Evolutionary conservation across 2,329 filamentous ascomycete genomes (phyloP).

Genomic region (Mariannaea sp.): DNA sequence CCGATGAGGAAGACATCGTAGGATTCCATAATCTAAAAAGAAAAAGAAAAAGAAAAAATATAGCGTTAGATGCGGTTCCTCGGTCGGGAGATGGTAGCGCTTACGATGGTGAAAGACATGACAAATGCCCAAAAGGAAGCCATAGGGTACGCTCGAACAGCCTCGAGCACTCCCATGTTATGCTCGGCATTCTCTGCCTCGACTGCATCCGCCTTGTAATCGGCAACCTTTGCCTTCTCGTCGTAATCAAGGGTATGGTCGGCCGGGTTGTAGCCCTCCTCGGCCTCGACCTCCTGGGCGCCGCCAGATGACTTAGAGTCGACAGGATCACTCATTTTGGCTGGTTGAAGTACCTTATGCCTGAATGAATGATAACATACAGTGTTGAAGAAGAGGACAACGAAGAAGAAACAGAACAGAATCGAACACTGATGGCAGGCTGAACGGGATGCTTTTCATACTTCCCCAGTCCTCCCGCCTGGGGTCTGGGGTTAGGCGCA

Average conservation of each 20-base stretch:
- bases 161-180: constrained; percentile 46
- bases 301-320: constrained; percentile 22
- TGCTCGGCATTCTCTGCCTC: constrained; percentile 50
- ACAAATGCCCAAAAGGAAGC: constrained; percentile 53
- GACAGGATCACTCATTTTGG: constrained; percentile 26
- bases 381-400: no score
- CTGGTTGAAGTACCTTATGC: constrained; percentile 12
- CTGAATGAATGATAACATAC: constrained; percentile 16
- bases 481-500: no score
- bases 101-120: constrained; percentile 57
- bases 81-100: constrained; percentile 20
- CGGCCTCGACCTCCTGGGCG: constrained; percentile 21
- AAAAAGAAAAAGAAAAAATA: no score
- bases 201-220: constrained; percentile 32
- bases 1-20: constrained; percentile 55
- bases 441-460: no score
- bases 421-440: no score
- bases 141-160: constrained; percentile 48
- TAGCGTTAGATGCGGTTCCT: constrained; percentile 11
- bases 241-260: constrained; percentile 31
- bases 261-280: constrained; percentile 9
- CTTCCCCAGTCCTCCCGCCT: no score
- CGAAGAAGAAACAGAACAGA: no score
- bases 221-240: constrained; percentile 22
- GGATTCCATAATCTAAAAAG: constrained; percentile 54